phyloP scores from a whole-genome alignment of 805 yeast genomes.

The Zygotorulaspora florentina region DNA sequence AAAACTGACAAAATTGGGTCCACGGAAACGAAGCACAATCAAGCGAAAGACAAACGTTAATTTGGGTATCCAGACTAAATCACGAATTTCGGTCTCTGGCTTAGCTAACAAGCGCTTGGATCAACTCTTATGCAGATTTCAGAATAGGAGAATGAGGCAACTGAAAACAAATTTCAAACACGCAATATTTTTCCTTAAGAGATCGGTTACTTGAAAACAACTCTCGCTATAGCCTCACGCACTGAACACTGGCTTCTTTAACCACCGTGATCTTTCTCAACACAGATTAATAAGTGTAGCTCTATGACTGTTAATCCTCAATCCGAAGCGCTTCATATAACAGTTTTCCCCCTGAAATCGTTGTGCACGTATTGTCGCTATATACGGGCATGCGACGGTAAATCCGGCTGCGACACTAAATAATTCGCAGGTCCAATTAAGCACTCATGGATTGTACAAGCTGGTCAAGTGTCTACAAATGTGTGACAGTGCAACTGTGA shows the following conservation, averaged over 20 bases:
- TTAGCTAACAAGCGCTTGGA: no score
- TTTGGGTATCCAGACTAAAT: no score
- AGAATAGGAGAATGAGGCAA: background rate
- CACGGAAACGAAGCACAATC: no score
- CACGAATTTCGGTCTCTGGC: no score
- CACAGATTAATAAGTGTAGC: no score
- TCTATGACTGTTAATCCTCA: no score
- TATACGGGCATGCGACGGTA: background rate
- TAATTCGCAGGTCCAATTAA: no score
- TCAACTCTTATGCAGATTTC: background rate
- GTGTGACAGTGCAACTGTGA: no score
- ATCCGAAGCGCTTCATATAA: background rate
- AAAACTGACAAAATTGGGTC: background rate
- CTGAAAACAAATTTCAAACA: background rate
- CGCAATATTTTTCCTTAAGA: background rate
- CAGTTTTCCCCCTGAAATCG: slow-evolving; percentile 1
- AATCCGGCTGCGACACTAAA: background rate
- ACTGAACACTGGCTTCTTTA: background rate
- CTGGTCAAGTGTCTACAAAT: no score
- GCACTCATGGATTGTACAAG: no score
- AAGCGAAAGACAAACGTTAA: no score
- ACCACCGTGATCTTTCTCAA: background rate
- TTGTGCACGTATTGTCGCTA: background rate
- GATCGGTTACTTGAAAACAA: no score
- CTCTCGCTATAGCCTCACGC: background rate